phyloP scores from a whole-genome alignment of 148 eudicot genomes.

The Chenopodium formosanum region DNA sequence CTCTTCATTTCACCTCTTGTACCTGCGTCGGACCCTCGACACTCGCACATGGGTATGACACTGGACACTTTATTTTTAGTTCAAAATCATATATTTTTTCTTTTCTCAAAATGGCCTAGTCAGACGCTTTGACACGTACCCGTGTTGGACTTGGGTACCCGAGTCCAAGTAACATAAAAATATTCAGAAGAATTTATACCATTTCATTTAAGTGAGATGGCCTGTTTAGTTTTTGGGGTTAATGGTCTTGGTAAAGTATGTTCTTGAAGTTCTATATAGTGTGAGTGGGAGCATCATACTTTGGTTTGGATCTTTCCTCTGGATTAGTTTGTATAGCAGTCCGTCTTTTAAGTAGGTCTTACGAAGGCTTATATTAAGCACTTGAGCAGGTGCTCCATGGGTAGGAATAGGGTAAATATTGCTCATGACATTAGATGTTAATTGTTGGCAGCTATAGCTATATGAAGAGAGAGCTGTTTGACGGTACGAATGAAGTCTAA shows the following conservation, averaged over 20 bases:
- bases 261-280: neutral
- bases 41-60: no score
- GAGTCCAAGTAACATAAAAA: neutral
- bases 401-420: neutral
- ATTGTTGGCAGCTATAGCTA: neutral
- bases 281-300: neutral
- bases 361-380: neutral
- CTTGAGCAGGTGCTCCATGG: neutral
- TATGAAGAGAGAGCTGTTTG: slow-evolving; percentile 8
- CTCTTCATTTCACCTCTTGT: no score
- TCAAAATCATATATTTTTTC: no score
- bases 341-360: neutral
- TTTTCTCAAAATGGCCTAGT: no score
- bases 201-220: neutral
- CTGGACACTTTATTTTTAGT: no score
- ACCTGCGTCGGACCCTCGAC: no score
- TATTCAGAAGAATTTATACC: neutral
- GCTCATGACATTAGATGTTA: slow-evolving; percentile 6
- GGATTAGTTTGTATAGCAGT: neutral
- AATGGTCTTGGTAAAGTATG: neutral
- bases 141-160: no score
- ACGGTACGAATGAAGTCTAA: neutral
- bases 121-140: no score
- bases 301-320: neutral
- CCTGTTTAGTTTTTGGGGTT: neutral